Base-by-base conservation (phyloP, 1,284 basidiomycete species). In the Puccinia horiana region DNA sequence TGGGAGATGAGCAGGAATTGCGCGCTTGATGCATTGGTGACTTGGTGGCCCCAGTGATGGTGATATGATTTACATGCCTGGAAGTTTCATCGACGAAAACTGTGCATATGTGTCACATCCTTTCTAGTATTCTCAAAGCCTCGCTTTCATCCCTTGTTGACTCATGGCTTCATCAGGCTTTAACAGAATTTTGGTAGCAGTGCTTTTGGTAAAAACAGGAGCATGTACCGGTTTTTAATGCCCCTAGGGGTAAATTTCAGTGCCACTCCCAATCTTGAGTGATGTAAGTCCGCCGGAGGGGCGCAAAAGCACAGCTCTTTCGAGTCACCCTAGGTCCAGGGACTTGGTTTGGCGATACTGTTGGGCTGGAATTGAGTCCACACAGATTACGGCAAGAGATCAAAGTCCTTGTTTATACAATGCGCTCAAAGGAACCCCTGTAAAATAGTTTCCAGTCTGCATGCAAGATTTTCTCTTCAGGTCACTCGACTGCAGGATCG, bases 401-500 rank as follows among this genome's bases (percentile, higher is more conserved):
- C 52, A 35, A 65, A 32, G 1, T 40, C 37, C 63, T n/a, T 40
- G 63, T 65, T 6, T 3, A 65, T 42, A 65, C 63, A 54, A 54
- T 54, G 52, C 52, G n/a, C n/a, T 18, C 18, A 54, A 54, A 52
- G n/a, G 52, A 18, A 54, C 32, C 14, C 32, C 14, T 6, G 14
- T 37, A 12, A 35, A 16, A 11, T 1, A 20, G 9, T 16, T 69
- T 69, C 47, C 20, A 29, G 42, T 9, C 47, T 47, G 40, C 42
- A 69, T 69, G 40, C 65, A 29, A 44, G n/a, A 47, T 69, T 29
- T n/a, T 47, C 40, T 47, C 42, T 69, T 47, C n/a, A 37, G 42
- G 42, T 47, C 42, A 69, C 42, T 69, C 42, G 65, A 47, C 65
- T 47, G 42, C 26, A 26, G 65, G 65, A 69, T 69, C 12, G n/a